Conservation (phyloP, 2,329 filamentous ascomycete species). For the Pestalotiopsis sp. region DNA sequence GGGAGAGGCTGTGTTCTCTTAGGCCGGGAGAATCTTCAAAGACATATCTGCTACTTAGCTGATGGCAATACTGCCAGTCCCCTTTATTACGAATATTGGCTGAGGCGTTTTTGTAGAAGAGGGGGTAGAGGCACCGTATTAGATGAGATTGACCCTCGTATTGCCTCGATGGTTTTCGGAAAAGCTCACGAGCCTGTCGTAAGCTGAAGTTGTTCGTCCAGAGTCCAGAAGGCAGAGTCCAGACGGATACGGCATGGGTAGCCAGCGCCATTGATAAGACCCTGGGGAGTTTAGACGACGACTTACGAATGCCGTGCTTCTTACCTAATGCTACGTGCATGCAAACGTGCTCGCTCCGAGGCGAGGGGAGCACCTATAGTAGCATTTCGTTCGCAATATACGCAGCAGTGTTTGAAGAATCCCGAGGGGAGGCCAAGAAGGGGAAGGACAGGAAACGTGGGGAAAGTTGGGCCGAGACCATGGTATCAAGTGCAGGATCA, state of each 20-base stretch:
- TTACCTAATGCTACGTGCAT: not conserved
- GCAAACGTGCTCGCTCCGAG: too few species aligned
- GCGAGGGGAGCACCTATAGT: too few species aligned
- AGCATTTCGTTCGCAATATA: not conserved
- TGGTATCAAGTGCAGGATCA: not conserved
- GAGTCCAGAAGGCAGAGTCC: too few species aligned
- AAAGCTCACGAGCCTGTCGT: not conserved
- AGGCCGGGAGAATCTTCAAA: not conserved
- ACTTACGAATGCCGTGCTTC: not conserved
- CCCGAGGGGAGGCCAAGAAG: not conserved
- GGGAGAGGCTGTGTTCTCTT: slow-evolving; percentile 7
- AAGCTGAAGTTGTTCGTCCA: not conserved
- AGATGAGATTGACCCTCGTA: not conserved
- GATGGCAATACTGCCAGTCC: not conserved
- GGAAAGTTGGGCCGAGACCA: not conserved
- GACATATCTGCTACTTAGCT: not conserved
- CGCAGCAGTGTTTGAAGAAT: not conserved
- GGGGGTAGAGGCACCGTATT: not conserved
- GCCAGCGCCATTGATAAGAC: not conserved
- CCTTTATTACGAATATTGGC: not conserved
- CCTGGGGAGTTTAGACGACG: not conserved
- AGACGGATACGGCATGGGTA: too few species aligned
- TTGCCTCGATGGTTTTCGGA: not conserved
- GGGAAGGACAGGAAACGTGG: not conserved
- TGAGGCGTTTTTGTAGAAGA: not conserved